Conservation (phyloP, 441 rosid species). For the Gossypium davidsonii region DNA sequence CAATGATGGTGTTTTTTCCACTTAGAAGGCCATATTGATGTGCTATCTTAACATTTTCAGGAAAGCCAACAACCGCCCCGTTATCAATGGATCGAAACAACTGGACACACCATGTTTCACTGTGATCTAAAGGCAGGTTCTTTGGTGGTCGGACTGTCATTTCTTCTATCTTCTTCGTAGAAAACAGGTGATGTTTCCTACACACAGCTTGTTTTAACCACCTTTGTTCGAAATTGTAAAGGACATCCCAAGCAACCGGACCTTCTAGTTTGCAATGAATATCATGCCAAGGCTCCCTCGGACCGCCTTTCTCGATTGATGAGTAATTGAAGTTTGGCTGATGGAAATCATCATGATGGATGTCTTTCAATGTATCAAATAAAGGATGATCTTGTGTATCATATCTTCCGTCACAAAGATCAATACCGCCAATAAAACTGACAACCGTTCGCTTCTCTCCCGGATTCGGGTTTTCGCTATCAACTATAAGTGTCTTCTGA, state of each 20-base stretch:
- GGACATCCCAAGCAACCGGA: slow-evolving; percentile 34
- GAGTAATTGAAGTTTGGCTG: slow-evolving; percentile 22
- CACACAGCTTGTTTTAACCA: not conserved
- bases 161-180: not conserved
- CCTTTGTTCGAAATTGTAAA: slow-evolving; percentile 31
- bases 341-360: not conserved
- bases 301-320: slow-evolving; percentile 29
- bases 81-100: slow-evolving; percentile 31
- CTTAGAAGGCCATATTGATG: slow-evolving; percentile 15
- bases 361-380: not conserved
- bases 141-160: not conserved
- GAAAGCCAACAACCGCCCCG: slow-evolving; percentile 29
- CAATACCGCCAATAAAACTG: not conserved
- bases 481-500: slow-evolving; percentile 32
- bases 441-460: slow-evolving; percentile 20
- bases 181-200: not conserved
- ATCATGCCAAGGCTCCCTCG: slow-evolving; percentile 44
- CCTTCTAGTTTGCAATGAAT: slow-evolving; percentile 35
- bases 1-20: slow-evolving; percentile 24
- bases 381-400: not conserved
- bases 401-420: not conserved
- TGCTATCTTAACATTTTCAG: slow-evolving; percentile 8
- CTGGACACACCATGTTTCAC: slow-evolving; percentile 34
- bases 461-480: not conserved
- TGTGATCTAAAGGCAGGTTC: slow-evolving; percentile 10